Percentiles rank a stretch among this genome's conserved stretches.
Evolutionary conservation across 129 eudicot genomes (phyloP).

Genomic region (Chrysanthemum seticuspe): DNA sequence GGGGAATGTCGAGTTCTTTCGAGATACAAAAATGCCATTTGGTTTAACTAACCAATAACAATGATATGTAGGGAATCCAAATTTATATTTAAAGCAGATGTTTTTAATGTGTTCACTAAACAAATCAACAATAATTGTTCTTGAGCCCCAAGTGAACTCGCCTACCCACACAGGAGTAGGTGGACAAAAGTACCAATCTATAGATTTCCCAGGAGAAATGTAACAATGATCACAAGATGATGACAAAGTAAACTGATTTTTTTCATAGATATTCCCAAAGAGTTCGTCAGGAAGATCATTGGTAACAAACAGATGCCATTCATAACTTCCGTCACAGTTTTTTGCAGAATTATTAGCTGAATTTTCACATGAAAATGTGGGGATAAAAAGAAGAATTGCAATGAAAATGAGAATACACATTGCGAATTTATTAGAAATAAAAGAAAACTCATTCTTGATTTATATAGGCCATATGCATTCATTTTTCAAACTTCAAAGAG

Average conservation of each 20-base stretch:
- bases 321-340: not conserved
- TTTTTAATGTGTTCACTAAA: not conserved
- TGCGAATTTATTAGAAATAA: no score
- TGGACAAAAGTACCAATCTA: not conserved
- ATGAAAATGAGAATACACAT: not conserved
- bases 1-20: not conserved
- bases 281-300: not conserved
- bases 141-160: not conserved
- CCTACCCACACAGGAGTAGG: not conserved
- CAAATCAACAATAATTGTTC: not conserved
- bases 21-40: not conserved
- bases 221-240: not conserved
- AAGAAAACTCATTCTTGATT: no score
- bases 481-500: no score
- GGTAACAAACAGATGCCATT: not conserved
- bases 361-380: not conserved
- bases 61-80: not conserved
- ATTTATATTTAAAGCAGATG: not conserved
- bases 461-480: no score
- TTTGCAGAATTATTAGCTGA: not conserved
- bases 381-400: not conserved
- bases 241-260: not conserved
- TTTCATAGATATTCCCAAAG: not conserved
- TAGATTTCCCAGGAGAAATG: no score
- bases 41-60: not conserved